phyloP scores from a whole-genome alignment of 164 flowering plant genomes.

The Akebia trifoliata region DNA sequence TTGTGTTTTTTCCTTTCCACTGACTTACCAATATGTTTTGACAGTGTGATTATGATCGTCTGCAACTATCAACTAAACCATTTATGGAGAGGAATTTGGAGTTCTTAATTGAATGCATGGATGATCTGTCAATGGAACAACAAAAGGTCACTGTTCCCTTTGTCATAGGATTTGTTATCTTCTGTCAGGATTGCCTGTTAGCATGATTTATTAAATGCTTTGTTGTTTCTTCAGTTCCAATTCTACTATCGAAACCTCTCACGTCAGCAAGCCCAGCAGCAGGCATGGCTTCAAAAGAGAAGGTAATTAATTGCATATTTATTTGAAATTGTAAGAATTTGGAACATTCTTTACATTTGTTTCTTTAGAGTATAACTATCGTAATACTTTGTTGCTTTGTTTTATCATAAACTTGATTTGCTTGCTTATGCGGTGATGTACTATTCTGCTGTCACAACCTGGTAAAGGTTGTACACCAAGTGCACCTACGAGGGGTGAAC shows the following conservation, averaged over 20 bases:
- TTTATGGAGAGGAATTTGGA: slow-evolving; percentile 88
- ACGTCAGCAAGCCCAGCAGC: slow-evolving; percentile 96
- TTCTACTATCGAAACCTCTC: slow-evolving; percentile 76
- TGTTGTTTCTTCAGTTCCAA: slow-evolving; percentile 60
- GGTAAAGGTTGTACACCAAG: too few relatives aligned
- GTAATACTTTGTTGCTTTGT: too few relatives aligned
- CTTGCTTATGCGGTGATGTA: too few relatives aligned
- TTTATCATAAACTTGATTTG: too few relatives aligned
- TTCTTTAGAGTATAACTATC: too few relatives aligned
- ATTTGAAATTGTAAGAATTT: too few relatives aligned
- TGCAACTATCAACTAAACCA: slow-evolving; percentile 70
- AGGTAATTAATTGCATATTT: slow-evolving; percentile 37
- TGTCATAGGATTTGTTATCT: neutral
- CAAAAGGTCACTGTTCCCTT: slow-evolving; percentile 57
- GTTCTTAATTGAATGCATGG: slow-evolving; percentile 95
- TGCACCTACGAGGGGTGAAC: too few relatives aligned
- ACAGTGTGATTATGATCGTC: slow-evolving; percentile 93
- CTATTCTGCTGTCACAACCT: too few relatives aligned
- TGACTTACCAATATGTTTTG: slow-evolving; percentile 5
- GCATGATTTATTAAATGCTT: neutral
- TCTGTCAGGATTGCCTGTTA: neutral
- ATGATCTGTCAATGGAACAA: slow-evolving; percentile 84
- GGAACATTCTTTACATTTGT: too few relatives aligned
- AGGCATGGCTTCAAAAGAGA: slow-evolving; percentile 97
- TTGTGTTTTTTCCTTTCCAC: slow-evolving; percentile 1